Percentiles rank a stretch among this genome's conserved stretches.
Evolutionary conservation across 768 basidiomycete genomes (phyloP).

Genomic region (Pleurotus djamor): DNA sequence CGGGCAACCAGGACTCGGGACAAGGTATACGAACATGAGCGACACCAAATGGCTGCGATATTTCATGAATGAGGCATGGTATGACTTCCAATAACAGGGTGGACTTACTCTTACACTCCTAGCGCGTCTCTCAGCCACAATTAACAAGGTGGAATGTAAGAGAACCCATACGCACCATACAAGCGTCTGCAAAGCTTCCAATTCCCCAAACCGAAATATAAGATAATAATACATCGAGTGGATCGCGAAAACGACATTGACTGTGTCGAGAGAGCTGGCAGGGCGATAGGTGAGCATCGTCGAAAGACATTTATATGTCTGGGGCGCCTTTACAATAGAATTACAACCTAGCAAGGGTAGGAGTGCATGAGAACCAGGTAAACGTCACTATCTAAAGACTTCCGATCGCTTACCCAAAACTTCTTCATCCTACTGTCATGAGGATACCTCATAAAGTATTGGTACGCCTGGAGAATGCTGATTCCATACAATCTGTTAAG

Average conservation of each 20-base stretch:
- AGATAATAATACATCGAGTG: slow-evolving; percentile 7
- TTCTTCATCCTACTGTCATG: not conserved
- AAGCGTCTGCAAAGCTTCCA: not conserved
- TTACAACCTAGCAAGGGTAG: not conserved
- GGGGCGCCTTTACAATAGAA: not conserved
- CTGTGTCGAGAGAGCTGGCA: not conserved
- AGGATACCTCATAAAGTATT: slow-evolving; percentile 4
- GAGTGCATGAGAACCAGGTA: too few species aligned
- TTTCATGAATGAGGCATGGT: not conserved
- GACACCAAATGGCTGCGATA: not conserved
- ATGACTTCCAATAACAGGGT: not conserved
- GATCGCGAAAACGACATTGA: slow-evolving; percentile 3
- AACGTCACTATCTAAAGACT: not conserved
- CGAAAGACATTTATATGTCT: not conserved
- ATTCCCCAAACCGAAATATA: slow-evolving; percentile 1
- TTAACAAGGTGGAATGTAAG: not conserved
- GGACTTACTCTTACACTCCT: slow-evolving; percentile 6
- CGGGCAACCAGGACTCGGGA: not conserved
- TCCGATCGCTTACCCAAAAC: not conserved
- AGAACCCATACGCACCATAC: not conserved
- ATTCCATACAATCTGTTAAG: slow-evolving; percentile 2
- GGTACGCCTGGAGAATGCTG: slow-evolving; percentile 4
- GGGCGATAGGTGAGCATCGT: not conserved
- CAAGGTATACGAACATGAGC: slow-evolving; percentile 1
- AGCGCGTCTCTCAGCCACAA: not conserved